A percentile compares a stretch with the other conserved stretches of the same genome.
phyloP scores from a whole-genome alignment of 306 rosid genomes.

The Pachyrhizus erosus region DNA sequence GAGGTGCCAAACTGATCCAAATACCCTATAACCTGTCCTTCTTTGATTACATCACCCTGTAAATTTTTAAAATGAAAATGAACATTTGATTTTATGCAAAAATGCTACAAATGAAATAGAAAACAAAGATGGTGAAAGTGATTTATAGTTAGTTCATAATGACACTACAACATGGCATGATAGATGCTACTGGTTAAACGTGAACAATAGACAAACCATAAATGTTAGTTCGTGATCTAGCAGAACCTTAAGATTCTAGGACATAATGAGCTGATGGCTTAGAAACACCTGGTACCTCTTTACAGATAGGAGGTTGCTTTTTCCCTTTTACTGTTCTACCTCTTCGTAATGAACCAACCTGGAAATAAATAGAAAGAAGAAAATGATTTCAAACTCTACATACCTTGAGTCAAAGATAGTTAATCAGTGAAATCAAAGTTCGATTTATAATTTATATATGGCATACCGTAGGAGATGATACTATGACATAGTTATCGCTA shows the following conservation, averaged over 20 bases:
- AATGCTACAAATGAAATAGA: not conserved
- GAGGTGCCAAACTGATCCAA: slow-evolving; percentile 86
- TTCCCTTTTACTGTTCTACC: slow-evolving; percentile 81
- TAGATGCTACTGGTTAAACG: not conserved
- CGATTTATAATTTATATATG: not conserved
- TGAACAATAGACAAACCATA: not conserved
- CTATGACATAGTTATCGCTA: slow-evolving; percentile 57
- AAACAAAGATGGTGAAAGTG: slow-evolving; percentile 7
- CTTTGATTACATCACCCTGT: slow-evolving; percentile 84
- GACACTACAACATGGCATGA: not conserved
- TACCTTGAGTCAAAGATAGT: slow-evolving; percentile 2
- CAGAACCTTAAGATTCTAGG: not conserved
- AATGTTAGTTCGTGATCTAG: not conserved
- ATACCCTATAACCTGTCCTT: slow-evolving; percentile 91
- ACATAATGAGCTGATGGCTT: not conserved
- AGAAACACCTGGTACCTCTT: slow-evolving; percentile 60
- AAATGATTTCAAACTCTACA: slow-evolving; percentile 23
- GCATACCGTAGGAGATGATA: slow-evolving; percentile 74
- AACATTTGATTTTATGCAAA: slow-evolving; percentile 23
- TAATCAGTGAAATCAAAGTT: slow-evolving; percentile 16
- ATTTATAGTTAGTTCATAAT: slow-evolving; percentile 10
- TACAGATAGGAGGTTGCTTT: slow-evolving; percentile 74
- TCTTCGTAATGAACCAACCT: slow-evolving; percentile 80
- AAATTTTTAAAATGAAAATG: slow-evolving; percentile 42
- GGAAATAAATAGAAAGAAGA: not conserved